These are phyloP conservation scores for Russula olivacea DNA, from an alignment of 768 basidiomycete genomes.

Conservation along the genomic window DNA sequence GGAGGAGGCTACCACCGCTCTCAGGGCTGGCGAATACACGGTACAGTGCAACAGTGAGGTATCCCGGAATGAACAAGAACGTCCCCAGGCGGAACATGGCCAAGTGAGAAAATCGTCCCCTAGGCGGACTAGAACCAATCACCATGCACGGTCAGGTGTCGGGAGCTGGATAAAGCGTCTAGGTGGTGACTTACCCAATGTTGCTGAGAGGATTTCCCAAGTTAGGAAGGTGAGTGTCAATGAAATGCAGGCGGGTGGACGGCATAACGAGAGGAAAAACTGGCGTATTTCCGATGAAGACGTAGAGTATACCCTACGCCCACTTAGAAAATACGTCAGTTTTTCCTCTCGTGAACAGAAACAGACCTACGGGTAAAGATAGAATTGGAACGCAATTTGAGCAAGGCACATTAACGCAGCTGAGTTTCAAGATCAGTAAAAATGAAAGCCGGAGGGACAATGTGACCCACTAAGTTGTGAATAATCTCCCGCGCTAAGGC, in stretches of 20 bases:
- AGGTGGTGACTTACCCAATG: conserved; percentile 31
- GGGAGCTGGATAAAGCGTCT: not conserved
- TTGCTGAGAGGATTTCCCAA: conserved; percentile 28
- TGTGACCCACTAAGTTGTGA: conserved; percentile 72
- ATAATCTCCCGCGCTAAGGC: conserved; percentile 86
- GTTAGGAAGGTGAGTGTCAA: not conserved
- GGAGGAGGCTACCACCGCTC: conserved; percentile 65
- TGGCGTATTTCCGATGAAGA: no score
- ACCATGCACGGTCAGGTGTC: not conserved
- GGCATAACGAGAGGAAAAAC: no score
- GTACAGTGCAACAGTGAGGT: conserved; percentile 72
- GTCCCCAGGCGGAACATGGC: conserved; percentile 90
- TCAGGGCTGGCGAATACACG: conserved; percentile 63
- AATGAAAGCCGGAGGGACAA: not conserved
- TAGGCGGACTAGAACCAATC: conserved; percentile 52
- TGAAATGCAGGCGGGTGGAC: not conserved
- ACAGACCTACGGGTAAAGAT: conserved; percentile 73
- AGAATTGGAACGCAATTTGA: conserved; percentile 88
- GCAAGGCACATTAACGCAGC: conserved; percentile 92
- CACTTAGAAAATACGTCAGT: no score
- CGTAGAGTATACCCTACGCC: no score
- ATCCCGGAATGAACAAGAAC: conserved; percentile 82
- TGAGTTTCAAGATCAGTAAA: conserved; percentile 32
- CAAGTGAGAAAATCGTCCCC: conserved; percentile 76
- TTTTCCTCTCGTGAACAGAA: no score